Base-by-base conservation (phyloP, 1,139 yeast species). In the Yamadazyma sp. region DNA sequence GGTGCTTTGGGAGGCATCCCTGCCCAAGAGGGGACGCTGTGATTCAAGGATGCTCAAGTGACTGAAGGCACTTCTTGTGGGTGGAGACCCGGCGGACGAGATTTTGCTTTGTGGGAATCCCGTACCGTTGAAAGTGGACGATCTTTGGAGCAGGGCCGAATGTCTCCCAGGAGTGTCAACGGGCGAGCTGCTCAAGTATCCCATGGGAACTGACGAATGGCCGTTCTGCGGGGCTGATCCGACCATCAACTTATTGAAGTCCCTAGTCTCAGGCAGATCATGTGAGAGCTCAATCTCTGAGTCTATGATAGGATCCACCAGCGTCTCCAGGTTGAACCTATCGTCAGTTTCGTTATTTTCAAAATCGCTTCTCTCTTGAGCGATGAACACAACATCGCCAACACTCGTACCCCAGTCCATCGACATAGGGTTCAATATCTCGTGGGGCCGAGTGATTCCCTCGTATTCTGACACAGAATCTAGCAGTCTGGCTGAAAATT, bases 401-500 rank as follows among this genome's bases (percentile, higher is more conserved):
- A 62, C 55, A 2, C 66, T 62, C 31, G 56, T 58, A 65, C 76
- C 43, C 83, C 95, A 87, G 1, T 81, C 68, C 28, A 77, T 54
- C 0, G 87, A 69, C 1, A 72, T 69, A 3, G 75, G 61, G 5
- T 79, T 69, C 36, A 87, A 56, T 35, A 76, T 74, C 36, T 81
- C 81, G 6, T 79, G 60, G 1, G 83, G 79, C 18, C 69, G 60
- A 1, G 75, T 64, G 25, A 83, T 74, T 40, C 62, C 61, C 4
- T 56, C 44, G 17, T 47, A 54, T 12, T 48, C 48, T 4, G 37
- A 30, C 5, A 43, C 38, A 4, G 54, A 49, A 10, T 73, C 67
- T 23, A 87, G 62, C 51, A 80, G 81, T 48, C 83, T 63, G 5
- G 83, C 56, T 58, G 83, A 38, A 69, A 70, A 59, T 69, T 71